Evolutionary conservation across 768 basidiomycete species (phyloP).

Genomic region (Nidularia pulvinata): DNA sequence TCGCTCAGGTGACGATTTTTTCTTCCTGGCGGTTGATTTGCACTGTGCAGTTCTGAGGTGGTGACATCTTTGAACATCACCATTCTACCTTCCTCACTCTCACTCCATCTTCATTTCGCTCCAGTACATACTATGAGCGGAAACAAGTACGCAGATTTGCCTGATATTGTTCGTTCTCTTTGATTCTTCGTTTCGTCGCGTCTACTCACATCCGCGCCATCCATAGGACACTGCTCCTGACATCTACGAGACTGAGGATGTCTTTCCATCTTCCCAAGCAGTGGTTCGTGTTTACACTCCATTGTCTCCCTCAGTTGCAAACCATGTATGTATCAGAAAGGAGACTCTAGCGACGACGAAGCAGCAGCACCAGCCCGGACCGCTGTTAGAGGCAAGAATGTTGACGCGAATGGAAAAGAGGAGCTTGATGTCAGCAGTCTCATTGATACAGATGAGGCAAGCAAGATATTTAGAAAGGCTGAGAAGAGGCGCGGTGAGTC

Average conservation of each 20-base stretch:
- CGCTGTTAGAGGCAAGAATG: conserved; percentile 30
- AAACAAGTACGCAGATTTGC: conserved; percentile 85
- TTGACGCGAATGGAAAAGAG: conserved; percentile 45
- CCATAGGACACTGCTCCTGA: conserved; percentile 86
- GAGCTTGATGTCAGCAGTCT: conserved; percentile 71
- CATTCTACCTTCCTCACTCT: neutral
- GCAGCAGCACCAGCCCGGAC: conserved; percentile 34
- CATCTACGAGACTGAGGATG: conserved; percentile 90
- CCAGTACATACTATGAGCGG: conserved; percentile 42
- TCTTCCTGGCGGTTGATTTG: conserved; percentile 6
- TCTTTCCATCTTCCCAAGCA: conserved; percentile 49
- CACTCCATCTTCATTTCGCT: neutral
- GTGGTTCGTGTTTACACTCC: conserved; percentile 38
- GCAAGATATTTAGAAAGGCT: conserved; percentile 68
- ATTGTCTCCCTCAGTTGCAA: conserved; percentile 1
- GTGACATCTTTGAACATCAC: neutral
- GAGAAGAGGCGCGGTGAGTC: conserved; percentile 60
- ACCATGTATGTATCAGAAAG: conserved; percentile 38
- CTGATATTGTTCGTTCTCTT: conserved; percentile 77
- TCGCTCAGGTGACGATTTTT: conserved; percentile 50
- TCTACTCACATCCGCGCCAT: neutral
- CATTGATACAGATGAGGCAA: conserved; percentile 67
- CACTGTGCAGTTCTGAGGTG: neutral
- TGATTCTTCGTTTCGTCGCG: conserved; percentile 5
- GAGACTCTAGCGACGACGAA: conserved; percentile 72